Evolutionary conservation across 2,329 filamentous ascomycete genomes (phyloP).

Genomic region (Biscogniauxia mediterranea): DNA sequence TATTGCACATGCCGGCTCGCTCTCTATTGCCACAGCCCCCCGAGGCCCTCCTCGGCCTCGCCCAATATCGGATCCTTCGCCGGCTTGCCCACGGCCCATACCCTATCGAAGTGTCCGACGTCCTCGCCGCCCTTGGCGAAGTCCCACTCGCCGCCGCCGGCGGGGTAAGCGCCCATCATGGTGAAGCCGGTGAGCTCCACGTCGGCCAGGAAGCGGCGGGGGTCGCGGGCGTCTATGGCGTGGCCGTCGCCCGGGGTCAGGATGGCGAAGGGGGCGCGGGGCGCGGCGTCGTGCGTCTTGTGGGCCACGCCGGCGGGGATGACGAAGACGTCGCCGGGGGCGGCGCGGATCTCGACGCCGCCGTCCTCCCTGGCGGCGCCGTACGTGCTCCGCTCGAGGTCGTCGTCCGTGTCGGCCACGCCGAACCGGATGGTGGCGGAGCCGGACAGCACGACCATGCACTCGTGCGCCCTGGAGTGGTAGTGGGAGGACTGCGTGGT

Average conservation of each 20-base stretch:
- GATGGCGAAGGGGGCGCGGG: conserved; percentile 37
- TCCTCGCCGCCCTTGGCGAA: conserved; percentile 46
- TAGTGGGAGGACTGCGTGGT: conserved; percentile 55
- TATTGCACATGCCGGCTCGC: too few species aligned
- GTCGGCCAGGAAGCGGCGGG: conserved; percentile 34
- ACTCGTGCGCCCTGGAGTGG: conserved; percentile 55
- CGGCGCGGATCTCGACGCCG: conserved; percentile 47
- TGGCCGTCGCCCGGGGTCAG: conserved; percentile 44
- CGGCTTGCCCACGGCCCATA: conserved; percentile 2
- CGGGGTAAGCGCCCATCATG: conserved; percentile 58
- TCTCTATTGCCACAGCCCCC: background rate
- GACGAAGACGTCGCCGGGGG: conserved; percentile 56
- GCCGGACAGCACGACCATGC: conserved; percentile 53
- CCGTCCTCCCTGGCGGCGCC: conserved; percentile 43
- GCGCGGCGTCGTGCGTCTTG: conserved; percentile 46
- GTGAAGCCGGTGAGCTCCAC: conserved; percentile 45
- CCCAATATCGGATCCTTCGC: conserved; percentile 2
- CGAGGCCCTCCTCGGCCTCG: background rate
- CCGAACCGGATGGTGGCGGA: conserved; percentile 52
- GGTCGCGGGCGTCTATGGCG: conserved; percentile 33
- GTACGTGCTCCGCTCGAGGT: conserved; percentile 39
- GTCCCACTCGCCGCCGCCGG: conserved; percentile 47
- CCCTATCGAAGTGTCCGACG: conserved; percentile 35
- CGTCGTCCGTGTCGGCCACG: conserved; percentile 44
- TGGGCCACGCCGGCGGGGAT: conserved; percentile 55